Conservation (phyloP, 768 basidiomycete genomes). For the Imleria badia region DNA sequence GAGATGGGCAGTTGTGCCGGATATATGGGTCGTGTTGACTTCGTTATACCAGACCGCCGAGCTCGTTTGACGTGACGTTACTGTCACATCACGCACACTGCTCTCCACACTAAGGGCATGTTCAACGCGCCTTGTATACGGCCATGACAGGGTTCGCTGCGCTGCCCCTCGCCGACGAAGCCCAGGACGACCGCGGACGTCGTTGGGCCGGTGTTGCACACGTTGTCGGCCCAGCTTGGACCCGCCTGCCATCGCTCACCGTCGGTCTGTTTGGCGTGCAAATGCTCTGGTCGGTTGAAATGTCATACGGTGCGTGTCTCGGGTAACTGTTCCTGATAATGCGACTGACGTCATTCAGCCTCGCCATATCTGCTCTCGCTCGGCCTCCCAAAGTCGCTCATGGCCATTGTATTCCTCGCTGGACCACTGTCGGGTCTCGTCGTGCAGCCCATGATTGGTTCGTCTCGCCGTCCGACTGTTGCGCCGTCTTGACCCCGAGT, state of each 20-base stretch:
- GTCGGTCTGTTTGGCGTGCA: slow-evolving; percentile 82
- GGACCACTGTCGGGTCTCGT: slow-evolving; percentile 89
- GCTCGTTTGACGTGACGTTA: too few relatives aligned
- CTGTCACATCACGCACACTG: too few relatives aligned
- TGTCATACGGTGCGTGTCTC: slow-evolving; percentile 72
- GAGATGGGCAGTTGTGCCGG: too few relatives aligned
- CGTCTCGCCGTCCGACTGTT: not conserved
- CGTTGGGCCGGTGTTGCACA: slow-evolving; percentile 54
- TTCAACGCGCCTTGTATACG: too few relatives aligned
- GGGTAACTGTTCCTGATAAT: not conserved
- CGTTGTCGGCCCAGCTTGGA: slow-evolving; percentile 68
- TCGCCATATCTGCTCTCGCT: slow-evolving; percentile 89
- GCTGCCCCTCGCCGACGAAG: slow-evolving; percentile 46
- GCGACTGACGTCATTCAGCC: slow-evolving; percentile 36
- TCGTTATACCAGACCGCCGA: too few relatives aligned
- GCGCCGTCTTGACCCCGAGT: not conserved
- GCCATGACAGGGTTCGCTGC: slow-evolving; percentile 53
- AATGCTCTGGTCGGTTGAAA: slow-evolving; percentile 92
- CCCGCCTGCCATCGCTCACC: slow-evolving; percentile 68
- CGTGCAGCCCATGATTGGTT: slow-evolving; percentile 88
- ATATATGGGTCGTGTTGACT: too few relatives aligned
- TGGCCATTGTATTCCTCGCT: slow-evolving; percentile 91
- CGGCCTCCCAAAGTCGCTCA: slow-evolving; percentile 80
- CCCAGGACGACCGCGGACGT: slow-evolving; percentile 34
- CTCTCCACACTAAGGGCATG: too few relatives aligned